A percentile compares a stretch with the other conserved stretches of the same genome.
phyloP scores from a whole-genome alignment of 306 rosid species.

The Cucurbita argyrosperma region DNA sequence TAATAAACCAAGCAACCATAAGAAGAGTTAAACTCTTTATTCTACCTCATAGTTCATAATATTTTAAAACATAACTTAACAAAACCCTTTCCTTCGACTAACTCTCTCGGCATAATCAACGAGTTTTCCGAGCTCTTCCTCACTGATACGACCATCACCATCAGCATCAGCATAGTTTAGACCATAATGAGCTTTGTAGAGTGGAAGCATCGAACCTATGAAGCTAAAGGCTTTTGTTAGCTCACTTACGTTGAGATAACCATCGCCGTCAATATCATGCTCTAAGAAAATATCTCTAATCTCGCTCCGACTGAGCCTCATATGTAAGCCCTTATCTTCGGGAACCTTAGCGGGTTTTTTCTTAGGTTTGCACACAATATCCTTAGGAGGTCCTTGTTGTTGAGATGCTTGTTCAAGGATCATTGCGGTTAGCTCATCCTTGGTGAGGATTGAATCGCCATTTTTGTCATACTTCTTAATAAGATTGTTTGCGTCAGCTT shows the following conservation, averaged over 20 bases:
- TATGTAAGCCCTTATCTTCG: not conserved
- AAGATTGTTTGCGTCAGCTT: not conserved
- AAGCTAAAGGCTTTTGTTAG: not conserved
- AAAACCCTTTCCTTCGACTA: not conserved
- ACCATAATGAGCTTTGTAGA: not conserved
- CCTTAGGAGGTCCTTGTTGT: not conserved
- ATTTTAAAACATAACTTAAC: not conserved
- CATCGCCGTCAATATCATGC: not conserved
- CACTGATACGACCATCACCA: constrained; percentile 11
- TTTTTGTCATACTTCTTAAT: not conserved
- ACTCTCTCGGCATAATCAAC: constrained; percentile 7
- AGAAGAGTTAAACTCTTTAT: not conserved
- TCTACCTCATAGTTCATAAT: not conserved
- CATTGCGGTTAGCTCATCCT: not conserved
- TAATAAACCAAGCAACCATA: not conserved
- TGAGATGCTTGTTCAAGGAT: not conserved
- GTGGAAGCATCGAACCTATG: not conserved
- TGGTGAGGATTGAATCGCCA: not conserved
- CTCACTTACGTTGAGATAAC: not conserved
- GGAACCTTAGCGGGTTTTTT: not conserved
- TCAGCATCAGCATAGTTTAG: not conserved
- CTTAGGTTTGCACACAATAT: not conserved
- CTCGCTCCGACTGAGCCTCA: not conserved
- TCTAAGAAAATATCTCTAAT: not conserved
- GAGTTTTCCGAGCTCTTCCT: constrained; percentile 6